A percentile compares a stretch with the other conserved stretches of the same genome.
phyloP scores from a whole-genome alignment of 257 asterid genomes.

The Solanum ossicruentum region DNA sequence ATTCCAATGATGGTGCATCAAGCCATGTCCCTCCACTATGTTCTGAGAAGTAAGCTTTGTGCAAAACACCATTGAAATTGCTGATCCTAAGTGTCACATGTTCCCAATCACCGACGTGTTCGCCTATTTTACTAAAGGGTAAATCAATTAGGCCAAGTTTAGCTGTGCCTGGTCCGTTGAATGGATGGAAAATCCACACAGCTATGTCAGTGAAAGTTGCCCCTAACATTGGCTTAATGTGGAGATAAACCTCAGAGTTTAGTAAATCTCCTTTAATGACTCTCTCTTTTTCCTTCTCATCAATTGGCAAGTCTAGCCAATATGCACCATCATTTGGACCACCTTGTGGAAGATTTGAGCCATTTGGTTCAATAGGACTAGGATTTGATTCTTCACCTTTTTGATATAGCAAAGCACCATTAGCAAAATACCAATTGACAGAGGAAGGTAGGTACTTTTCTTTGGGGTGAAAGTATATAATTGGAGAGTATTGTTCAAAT shows the following conservation, averaged over 20 bases:
- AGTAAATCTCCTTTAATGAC: slow-evolving; percentile 45
- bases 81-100: slow-evolving; percentile 76
- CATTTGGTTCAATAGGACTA: slow-evolving; percentile 21
- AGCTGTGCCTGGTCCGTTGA: slow-evolving; percentile 68
- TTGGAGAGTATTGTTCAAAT: slow-evolving; percentile 48
- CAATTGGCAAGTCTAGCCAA: slow-evolving; percentile 70
- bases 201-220: slow-evolving; percentile 69
- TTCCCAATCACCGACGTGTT: slow-evolving; percentile 95
- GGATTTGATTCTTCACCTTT: slow-evolving; percentile 57
- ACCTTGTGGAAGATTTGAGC: slow-evolving; percentile 73
- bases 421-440: slow-evolving; percentile 65
- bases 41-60: slow-evolving; percentile 43
- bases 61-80: slow-evolving; percentile 56
- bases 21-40: slow-evolving; percentile 69
- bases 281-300: slow-evolving; percentile 9
- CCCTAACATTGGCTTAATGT: slow-evolving; percentile 57
- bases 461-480: slow-evolving; percentile 54
- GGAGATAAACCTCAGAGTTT: slow-evolving; percentile 55
- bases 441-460: slow-evolving; percentile 66
- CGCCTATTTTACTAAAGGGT: slow-evolving; percentile 58
- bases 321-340: slow-evolving; percentile 56
- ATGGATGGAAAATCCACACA: slow-evolving; percentile 70
- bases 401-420: slow-evolving; percentile 42
- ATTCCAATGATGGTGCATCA: slow-evolving; percentile 41
- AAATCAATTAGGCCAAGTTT: slow-evolving; percentile 38